Evolutionary conservation across 495 filamentous ascomycete genomes (phyloP), one percentile per base, ranked within the genome.

Genomic region (Podospora fimiseda): DNA sequence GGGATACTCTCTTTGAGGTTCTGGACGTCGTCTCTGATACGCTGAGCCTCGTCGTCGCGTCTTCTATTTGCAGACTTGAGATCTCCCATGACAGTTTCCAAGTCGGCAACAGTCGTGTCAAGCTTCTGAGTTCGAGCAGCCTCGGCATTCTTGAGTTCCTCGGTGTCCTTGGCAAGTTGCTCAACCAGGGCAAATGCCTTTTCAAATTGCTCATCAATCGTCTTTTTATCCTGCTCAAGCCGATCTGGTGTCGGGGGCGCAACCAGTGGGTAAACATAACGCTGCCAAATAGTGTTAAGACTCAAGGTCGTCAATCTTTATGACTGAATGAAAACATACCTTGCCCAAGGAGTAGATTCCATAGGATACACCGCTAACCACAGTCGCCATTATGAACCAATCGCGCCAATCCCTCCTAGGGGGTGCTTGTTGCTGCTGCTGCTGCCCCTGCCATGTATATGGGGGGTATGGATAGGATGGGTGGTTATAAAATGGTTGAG

Each of bases 311-410:
- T 9, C 48, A 41, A 51, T 9, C 8, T 14, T 0, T 1, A 37
- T 37, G 24, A n/a, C n/a, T 24, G 11, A 9, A 21, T 5, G 7
- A 4, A 15, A 24, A 9, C 60, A 9, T 67, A 87, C 87, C 81
- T 95, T 95, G 52, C 88, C 84, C 9, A 95, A 78, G 59, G 82
- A 80, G 64, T 90, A 96, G n/a, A 93, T 66, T 2, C 89, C 90
- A 61, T 94, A 95, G 7, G 87, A 78, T 3, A 94, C 83, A 37
- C 89, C 88, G 39, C 87, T 85, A 56, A 92, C 84, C 8, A 95
- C 86, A 0, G 90, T 96, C 8, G 91, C 90, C 88, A 95, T 89
- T 59, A 96, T 95, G 65, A 96, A 99, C 87, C 88, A 96, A 61
- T 99, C 93, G 43, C 93, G 80, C 93, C 93, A 99, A 67, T 99